Base-by-base conservation (phyloP, 306 rosid species). In the Medicago ruthenica region DNA sequence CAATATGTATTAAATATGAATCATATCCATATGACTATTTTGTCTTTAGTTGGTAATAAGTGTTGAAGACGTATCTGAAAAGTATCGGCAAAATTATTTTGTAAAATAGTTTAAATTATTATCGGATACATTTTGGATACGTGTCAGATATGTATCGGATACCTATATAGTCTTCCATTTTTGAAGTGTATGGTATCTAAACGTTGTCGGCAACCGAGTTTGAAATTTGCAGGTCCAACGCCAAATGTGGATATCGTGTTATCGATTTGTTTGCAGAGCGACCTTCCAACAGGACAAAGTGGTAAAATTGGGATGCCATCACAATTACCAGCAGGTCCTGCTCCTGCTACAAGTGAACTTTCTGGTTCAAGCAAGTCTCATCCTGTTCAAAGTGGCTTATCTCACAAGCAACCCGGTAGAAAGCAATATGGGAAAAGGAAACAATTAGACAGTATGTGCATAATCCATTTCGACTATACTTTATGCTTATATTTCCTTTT, bases 241-340 rank as follows among this genome's bases (percentile, higher is more conserved):
- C 98, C 98, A 36, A 91, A 92, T 50, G 96, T 90, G 76, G 98
- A 95, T 75, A 71, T 90, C 20, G 91, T 95, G 63, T 82, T 95
- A 64, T 95, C 96, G 18, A 89, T 95, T 80, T 95, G 97, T 84
- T 83, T 95, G 79, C 97, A 92, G 77, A 90, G 92, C 81, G 91
- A 95, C 77, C 75, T 89, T 39, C 84, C 86, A 24, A 64, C 72
- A 17, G 83, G 83, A 50, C 89, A 87, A 47, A 79, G 87, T 77
- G 87, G 77, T 54, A 90, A 88, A 79, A 39, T 79, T 6, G 88
- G 87, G 61, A 57, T 79, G 14, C 59, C 77, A 57, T 18, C 82
- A 14, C 91, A 79, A 24, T 81, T 80, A 77, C 76, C 86, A 9
- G 83, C 80, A 16, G 87, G 89, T 82, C 82, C 88, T 51, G 89